Base-by-base conservation (phyloP, 495 filamentous ascomycete species). In the Hypoxylon lienhwacheense region DNA sequence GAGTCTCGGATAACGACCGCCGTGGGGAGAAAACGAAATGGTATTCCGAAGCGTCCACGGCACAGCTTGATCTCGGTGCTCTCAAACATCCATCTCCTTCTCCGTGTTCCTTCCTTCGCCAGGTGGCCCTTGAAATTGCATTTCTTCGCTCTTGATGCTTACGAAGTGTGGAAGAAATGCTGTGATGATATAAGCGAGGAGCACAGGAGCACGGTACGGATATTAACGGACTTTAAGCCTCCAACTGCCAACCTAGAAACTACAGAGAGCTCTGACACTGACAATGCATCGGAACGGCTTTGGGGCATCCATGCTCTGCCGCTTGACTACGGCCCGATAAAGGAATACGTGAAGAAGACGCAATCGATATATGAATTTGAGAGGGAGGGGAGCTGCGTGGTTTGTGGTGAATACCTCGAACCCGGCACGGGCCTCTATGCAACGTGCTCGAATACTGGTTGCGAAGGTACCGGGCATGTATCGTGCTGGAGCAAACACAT, bases 51-150 rank as follows among this genome's bases (percentile, higher is more conserved):
- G 16, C 69, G 84, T 14, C 82, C 87, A 2, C 70, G 72, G 5
- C 73, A 77, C 43, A 86, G 77, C 3, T 59, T 93, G 29, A 74
- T 64, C 2, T 82, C 81, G 12, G 80, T 85, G 15, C 56, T 96
- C 20, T 82, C 83, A 1, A 89, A 90, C 59, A 70, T 98, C 12
- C 86, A 95, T 64, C 75, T 89, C 0, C 75, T 98, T 0, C 75
- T 97, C 5, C 79, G 87, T 1, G 87, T 88, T 5, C 77, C 79
- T 2, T 89, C 85, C 59, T 97, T 98, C 65, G 66, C 70, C 6
- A 71, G 79, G 19, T 95, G 89, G 90, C 91, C 91, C n/a, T 73
- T 98, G 22, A 77, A 79, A 11, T 61, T 97, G 12, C 83, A 87
- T 6, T 96, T 97, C 66, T 95, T 96, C 61, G 75, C 71, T 6